phyloP scores from a whole-genome alignment of 257 asterid species.

The Echites panduratus region DNA sequence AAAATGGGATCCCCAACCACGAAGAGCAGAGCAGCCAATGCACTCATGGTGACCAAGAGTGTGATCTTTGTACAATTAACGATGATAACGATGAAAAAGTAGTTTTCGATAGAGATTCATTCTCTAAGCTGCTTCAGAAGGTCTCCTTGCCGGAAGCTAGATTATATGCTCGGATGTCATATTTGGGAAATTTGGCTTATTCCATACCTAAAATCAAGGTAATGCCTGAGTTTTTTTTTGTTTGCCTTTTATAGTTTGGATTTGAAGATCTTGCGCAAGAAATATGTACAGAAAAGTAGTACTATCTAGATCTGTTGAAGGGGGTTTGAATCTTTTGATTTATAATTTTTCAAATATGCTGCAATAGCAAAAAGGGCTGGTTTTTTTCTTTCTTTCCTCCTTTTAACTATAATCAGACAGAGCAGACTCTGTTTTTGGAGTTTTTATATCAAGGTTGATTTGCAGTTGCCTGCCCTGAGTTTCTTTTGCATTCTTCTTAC shows the following conservation, averaged over 20 bases:
- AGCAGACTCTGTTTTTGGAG: neutral
- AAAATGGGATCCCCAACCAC: slow-evolving; percentile 12
- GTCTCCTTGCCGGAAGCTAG: slow-evolving; percentile 82
- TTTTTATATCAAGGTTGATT: neutral
- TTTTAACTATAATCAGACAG: neutral
- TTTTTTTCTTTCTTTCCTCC: neutral
- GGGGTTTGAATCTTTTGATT: neutral
- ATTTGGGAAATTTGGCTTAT: slow-evolving; percentile 85
- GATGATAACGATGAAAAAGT: slow-evolving; percentile 47
- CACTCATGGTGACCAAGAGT: slow-evolving; percentile 31
- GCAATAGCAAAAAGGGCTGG: neutral
- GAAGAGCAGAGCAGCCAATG: slow-evolving; percentile 7
- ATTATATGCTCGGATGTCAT: slow-evolving; percentile 69
- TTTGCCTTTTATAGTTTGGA: neutral
- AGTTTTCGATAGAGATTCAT: slow-evolving; percentile 60
- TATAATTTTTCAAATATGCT: neutral
- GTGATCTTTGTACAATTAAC: slow-evolving; percentile 45
- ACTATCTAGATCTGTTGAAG: neutral
- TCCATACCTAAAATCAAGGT: slow-evolving; percentile 84
- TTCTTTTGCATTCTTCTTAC: neutral
- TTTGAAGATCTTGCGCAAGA: neutral
- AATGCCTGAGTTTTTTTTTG: slow-evolving; percentile 1
- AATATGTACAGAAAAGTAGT: neutral
- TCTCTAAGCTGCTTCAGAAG: slow-evolving; percentile 62
- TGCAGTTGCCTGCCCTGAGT: neutral